phyloP scores from a whole-genome alignment of 2,329 filamentous ascomycete genomes.

The Fonsecaea multimorphosa region DNA sequence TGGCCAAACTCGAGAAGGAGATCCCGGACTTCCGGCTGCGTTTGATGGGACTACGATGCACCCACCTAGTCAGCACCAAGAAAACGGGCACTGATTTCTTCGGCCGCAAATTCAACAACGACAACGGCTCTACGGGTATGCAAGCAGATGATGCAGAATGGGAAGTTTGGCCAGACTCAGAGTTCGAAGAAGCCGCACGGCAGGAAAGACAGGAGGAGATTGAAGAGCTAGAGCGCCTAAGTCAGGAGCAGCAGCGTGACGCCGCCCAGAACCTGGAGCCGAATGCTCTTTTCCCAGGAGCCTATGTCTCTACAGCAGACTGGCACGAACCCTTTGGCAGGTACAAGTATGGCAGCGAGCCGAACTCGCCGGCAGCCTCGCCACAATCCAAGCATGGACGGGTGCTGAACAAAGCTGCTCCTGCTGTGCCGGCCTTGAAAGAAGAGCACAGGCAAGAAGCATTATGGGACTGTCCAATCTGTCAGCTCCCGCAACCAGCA shows the following conservation, averaged over 20 bases:
- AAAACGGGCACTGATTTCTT: conserved; percentile 84
- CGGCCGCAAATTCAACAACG: conserved; percentile 52
- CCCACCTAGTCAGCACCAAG: conserved; percentile 83
- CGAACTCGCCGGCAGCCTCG: conserved; percentile 30
- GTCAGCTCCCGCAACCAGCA: conserved; percentile 73
- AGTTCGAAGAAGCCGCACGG: conserved; percentile 66
- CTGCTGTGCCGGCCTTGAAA: not conserved
- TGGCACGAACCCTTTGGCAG: conserved; percentile 40
- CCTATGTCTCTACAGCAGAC: conserved; percentile 33
- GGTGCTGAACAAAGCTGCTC: conserved; percentile 18
- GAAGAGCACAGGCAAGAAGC: conserved; percentile 21
- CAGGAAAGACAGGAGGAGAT: conserved; percentile 67
- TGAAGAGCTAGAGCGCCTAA: conserved; percentile 66
- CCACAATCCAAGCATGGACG: conserved; percentile 22
- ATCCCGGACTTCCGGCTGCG: conserved; percentile 78
- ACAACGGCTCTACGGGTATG: conserved; percentile 32
- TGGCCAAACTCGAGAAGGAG: conserved; percentile 82
- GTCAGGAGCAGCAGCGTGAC: conserved; percentile 58
- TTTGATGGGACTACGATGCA: conserved; percentile 87
- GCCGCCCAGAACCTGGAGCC: conserved; percentile 36
- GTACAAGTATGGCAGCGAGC: conserved; percentile 39
- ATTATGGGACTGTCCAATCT: conserved; percentile 86
- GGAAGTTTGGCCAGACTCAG: conserved; percentile 72
- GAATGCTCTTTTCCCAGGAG: conserved; percentile 10
- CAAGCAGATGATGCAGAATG: conserved; percentile 59